Conservation (phyloP, 805 yeast genomes). For the Brettanomyces nanus region DNA sequence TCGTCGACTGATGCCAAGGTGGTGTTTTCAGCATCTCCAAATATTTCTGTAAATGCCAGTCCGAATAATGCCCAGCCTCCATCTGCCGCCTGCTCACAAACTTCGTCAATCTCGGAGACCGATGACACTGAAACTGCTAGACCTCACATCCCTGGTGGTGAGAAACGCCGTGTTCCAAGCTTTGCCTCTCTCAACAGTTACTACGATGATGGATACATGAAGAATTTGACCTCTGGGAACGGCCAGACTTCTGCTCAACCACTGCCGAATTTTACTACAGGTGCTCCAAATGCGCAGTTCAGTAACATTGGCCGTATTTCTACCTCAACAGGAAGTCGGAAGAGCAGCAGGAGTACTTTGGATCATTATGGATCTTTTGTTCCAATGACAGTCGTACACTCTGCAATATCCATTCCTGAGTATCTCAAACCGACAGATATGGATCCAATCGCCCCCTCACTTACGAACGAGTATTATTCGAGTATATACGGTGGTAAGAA, state of each 20-base stretch:
- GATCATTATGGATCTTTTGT: not conserved
- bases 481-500: not conserved
- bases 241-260: not conserved
- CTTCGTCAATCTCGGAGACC: not conserved
- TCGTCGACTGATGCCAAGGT: not conserved
- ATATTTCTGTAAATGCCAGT: not conserved
- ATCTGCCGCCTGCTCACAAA: not conserved
- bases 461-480: conserved; percentile 9
- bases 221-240: not conserved
- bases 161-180: conserved; percentile 40
- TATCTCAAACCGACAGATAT: conserved; percentile 14
- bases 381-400: conserved; percentile 8
- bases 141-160: not conserved
- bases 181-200: conserved; percentile 72
- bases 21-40: not conserved
- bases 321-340: not conserved
- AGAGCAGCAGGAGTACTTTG: not conserved
- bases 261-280: not conserved
- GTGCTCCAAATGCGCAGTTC: not conserved
- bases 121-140: not conserved
- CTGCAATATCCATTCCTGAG: conserved; percentile 21
- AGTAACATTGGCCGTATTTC: not conserved
- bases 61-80: not conserved
- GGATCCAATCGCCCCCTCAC: conserved; percentile 17
- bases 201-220: conserved; percentile 28